Percentiles rank a stretch among this genome's conserved stretches.
phyloP scores from a whole-genome alignment of 1,284 basidiomycete species.

The Fomitopsis pinicola region DNA sequence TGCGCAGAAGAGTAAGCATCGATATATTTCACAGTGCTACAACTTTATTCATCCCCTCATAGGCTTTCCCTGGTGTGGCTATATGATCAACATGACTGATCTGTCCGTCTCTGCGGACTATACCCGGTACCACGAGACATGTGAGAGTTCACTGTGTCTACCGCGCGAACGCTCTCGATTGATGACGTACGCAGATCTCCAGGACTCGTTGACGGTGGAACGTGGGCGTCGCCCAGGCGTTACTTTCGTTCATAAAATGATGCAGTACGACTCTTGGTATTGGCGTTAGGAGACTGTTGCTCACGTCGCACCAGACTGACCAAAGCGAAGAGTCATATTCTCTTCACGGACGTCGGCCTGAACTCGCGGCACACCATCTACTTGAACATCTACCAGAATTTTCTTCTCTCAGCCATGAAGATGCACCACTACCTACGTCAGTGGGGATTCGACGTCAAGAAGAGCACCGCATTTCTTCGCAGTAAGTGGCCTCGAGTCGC shows the following conservation, averaged over 20 bases:
- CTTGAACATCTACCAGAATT: constrained; percentile 84
- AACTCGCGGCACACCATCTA: constrained; percentile 66
- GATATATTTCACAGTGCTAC: neutral
- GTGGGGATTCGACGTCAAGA: constrained; percentile 45
- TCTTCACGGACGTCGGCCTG: constrained; percentile 74
- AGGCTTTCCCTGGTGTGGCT: constrained; percentile 93
- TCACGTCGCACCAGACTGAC: constrained; percentile 43
- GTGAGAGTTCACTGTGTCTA: constrained; percentile 36
- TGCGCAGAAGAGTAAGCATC: constrained; percentile 39
- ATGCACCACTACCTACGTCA: constrained; percentile 78
- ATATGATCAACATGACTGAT: constrained; percentile 68
- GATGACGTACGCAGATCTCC: constrained; percentile 38
- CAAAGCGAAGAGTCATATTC: constrained; percentile 64
- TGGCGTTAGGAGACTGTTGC: neutral
- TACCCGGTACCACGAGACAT: constrained; percentile 52
- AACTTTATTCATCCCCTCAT: neutral
- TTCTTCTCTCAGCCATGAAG: constrained; percentile 85
- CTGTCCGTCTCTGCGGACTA: constrained; percentile 79
- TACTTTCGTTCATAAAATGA: constrained; percentile 62
- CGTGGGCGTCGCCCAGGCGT: constrained; percentile 53
- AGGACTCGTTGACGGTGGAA: constrained; percentile 62
- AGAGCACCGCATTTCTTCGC: constrained; percentile 46
- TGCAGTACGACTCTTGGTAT: constrained; percentile 47
- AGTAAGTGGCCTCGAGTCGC: constrained; percentile 34
- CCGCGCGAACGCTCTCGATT: neutral